Percentiles rank a stretch among this genome's conserved stretches.
Conservation (phyloP, 2,329 filamentous ascomycete species). For the Neofusicoccum cordaticola region DNA sequence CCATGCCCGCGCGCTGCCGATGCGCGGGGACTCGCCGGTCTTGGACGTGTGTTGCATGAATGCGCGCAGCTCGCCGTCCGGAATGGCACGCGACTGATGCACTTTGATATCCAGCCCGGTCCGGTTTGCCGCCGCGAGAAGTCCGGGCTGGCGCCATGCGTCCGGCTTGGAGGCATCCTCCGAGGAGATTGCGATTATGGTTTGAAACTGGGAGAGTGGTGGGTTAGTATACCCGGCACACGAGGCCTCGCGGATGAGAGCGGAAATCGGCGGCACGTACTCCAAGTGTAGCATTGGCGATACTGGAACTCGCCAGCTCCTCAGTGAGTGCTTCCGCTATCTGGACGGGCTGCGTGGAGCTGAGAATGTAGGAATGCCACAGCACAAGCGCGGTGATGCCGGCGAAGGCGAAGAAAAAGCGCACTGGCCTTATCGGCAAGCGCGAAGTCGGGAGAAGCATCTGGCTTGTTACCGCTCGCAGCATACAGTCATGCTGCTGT, state of each 20-base stretch:
- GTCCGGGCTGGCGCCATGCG: conserved; percentile 13
- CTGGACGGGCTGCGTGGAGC: background rate
- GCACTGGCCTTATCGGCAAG: conserved; percentile 6
- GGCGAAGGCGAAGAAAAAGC: conserved; percentile 7
- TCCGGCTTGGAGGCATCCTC: conserved; percentile 5
- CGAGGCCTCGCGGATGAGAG: background rate
- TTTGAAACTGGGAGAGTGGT: conserved; percentile 2
- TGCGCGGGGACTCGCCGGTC: background rate
- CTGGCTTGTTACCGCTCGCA: background rate
- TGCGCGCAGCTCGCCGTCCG: conserved; percentile 1
- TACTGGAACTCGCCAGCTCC: background rate
- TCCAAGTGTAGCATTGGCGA: conserved; percentile 13
- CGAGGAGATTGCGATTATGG: conserved; percentile 15
- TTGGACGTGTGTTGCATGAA: background rate
- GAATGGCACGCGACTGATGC: conserved; percentile 4
- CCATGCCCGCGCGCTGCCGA: conserved; percentile 14
- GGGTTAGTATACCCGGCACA: background rate
- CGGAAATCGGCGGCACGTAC: background rate
- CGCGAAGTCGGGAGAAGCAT: conserved; percentile 8
- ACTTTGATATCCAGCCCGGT: conserved; percentile 11
- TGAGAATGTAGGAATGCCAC: conserved; percentile 8
- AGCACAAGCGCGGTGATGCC: background rate
- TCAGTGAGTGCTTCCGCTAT: background rate
- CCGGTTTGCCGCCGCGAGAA: conserved; percentile 8
- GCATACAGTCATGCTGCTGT: background rate